These are phyloP conservation scores for Nothomitra cinnamomea DNA, from an alignment of 2,329 filamentous ascomycete species.

Conservation along the genomic window DNA sequence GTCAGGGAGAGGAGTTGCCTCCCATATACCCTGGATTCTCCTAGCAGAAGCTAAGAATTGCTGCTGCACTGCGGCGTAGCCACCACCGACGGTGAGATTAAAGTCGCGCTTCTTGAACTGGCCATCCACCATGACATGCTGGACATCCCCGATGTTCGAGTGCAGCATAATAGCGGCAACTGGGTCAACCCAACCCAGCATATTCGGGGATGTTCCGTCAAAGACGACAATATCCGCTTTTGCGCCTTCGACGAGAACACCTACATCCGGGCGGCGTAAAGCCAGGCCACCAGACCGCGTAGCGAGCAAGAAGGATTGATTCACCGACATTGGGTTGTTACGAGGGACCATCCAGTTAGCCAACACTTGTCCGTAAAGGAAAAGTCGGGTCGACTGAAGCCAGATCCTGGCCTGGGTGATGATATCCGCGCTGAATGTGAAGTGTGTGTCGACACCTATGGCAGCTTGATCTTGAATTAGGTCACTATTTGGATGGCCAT, in stretches of 20 bases:
- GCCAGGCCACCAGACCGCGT: constrained; percentile 36
- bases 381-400: constrained; percentile 30
- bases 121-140: constrained; percentile 33
- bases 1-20: constrained; percentile 7
- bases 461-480: constrained; percentile 32
- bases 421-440: constrained; percentile 34
- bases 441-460: constrained; percentile 38
- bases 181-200: constrained; percentile 38
- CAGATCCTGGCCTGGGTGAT: constrained; percentile 36
- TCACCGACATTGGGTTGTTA: constrained; percentile 33
- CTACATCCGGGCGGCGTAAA: constrained; percentile 33
- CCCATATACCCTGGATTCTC: constrained; percentile 14
- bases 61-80: constrained; percentile 11
- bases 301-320: constrained; percentile 38
- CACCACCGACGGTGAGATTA: constrained; percentile 16
- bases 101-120: constrained; percentile 30
- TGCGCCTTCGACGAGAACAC: constrained; percentile 30
- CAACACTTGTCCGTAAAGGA: constrained; percentile 24
- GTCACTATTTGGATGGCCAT: constrained; percentile 28
- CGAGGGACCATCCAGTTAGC: constrained; percentile 26
- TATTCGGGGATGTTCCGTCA: constrained; percentile 29
- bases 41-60: constrained; percentile 13
- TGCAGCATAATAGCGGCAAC: constrained; percentile 40
- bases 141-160: constrained; percentile 33
- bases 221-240: constrained; percentile 39